Percentiles rank a stretch among this genome's conserved stretches.
These are phyloP conservation scores for Microsporum audouinii DNA, from an alignment of 2,329 filamentous ascomycete genomes.

Conservation along the genomic window DNA sequence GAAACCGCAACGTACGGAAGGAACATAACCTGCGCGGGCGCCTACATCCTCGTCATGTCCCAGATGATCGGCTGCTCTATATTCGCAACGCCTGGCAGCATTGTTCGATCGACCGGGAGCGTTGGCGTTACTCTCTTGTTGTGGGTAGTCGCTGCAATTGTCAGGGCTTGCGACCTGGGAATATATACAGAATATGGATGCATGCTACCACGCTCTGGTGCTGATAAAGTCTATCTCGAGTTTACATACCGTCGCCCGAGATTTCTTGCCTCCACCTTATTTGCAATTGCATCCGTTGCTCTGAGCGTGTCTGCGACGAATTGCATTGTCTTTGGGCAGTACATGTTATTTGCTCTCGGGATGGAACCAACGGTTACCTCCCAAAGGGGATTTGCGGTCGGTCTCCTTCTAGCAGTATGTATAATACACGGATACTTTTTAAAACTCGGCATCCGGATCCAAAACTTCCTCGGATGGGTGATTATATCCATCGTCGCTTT, in stretches of 20 bases:
- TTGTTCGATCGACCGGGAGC: constrained; percentile 55
- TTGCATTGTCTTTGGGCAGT: constrained; percentile 58
- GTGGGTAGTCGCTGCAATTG: constrained; percentile 52
- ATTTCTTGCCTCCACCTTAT: constrained; percentile 52
- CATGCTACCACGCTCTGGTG: constrained; percentile 59
- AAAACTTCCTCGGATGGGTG: constrained; percentile 52
- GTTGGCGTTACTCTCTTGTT: constrained; percentile 51
- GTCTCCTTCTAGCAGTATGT: constrained; percentile 46
- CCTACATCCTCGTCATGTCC: constrained; percentile 57
- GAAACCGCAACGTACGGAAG: constrained; percentile 49
- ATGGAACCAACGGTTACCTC: constrained; percentile 40
- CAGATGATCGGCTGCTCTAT: constrained; percentile 60
- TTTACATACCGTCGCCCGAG: constrained; percentile 53
- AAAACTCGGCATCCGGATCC: constrained; percentile 46
- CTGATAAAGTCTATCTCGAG: constrained; percentile 60
- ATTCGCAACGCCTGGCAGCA: constrained; percentile 59
- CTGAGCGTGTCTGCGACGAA: constrained; percentile 59
- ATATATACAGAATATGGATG: constrained; percentile 57
- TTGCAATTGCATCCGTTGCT: constrained; percentile 53
- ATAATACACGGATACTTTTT: constrained; percentile 50
- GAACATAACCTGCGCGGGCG: constrained; percentile 51
- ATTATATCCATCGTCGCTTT: constrained; percentile 51
- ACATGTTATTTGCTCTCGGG: constrained; percentile 49
- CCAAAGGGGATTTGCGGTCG: constrained; percentile 47
- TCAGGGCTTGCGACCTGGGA: constrained; percentile 51